Conservation (phyloP, 768 basidiomycete genomes). For the Pilatotrama ljubarskyi region DNA sequence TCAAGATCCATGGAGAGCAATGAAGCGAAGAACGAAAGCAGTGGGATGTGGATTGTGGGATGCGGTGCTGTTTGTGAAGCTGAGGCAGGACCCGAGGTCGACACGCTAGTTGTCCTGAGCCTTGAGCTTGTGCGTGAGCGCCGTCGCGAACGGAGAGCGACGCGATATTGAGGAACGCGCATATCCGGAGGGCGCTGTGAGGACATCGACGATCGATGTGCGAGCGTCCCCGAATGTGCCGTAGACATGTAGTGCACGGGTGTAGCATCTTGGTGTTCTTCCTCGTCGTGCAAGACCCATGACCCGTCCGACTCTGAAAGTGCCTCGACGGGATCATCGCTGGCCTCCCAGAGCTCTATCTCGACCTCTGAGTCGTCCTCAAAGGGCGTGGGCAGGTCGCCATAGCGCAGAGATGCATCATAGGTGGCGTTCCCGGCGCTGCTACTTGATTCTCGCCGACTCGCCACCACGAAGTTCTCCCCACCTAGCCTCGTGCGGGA, state of each 20-base stretch:
- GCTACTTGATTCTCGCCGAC: not conserved
- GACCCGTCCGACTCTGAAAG: conserved; percentile 5
- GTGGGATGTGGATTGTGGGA: conserved; percentile 36
- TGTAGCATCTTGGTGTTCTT: conserved; percentile 22
- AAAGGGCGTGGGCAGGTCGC: not conserved
- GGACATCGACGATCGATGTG: not conserved
- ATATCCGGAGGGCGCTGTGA: not conserved
- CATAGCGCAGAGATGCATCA: not conserved
- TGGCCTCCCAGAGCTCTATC: conserved; percentile 28
- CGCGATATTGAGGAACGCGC: not conserved
- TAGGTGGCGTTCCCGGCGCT: not conserved
- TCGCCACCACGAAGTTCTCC: not conserved
- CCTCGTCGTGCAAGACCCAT: conserved; percentile 27
- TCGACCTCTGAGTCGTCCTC: conserved; percentile 18
- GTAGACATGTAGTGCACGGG: conserved; percentile 5
- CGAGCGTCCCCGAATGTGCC: not conserved
- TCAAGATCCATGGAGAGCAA: conserved; percentile 42
- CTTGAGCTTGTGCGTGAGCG: conserved; percentile 19
- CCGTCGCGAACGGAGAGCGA: conserved; percentile 1
- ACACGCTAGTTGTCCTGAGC: conserved; percentile 10
- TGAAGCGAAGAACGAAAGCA: conserved; percentile 39
- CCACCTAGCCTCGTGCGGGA: not conserved
- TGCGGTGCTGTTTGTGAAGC: conserved; percentile 23
- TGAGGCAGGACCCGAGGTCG: conserved; percentile 7
- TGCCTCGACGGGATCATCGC: not conserved